These are phyloP conservation scores for Naganishia antarctica DNA, from an alignment of 768 basidiomycete genomes.

Conservation along the genomic window DNA sequence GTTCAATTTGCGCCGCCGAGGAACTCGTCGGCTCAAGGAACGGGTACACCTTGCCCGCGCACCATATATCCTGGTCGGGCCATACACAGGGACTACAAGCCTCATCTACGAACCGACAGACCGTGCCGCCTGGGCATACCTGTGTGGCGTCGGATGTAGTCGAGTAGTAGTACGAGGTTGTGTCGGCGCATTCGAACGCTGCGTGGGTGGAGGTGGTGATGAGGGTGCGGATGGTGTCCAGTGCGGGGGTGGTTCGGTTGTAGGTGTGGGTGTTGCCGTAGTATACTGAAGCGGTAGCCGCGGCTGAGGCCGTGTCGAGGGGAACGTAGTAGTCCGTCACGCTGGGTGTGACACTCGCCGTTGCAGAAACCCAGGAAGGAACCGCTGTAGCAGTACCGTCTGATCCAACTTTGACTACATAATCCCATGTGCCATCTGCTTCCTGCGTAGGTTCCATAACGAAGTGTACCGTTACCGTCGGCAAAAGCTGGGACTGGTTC, in stretches of 20 bases:
- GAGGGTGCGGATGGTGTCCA: constrained; percentile 6
- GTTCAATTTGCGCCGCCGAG: background rate
- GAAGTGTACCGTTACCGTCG: constrained; percentile 46
- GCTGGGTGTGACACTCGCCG: background rate
- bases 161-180: constrained; percentile 10
- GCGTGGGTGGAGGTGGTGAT: background rate
- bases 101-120: constrained; percentile 13
- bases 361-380: constrained; percentile 30
- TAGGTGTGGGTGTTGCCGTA: constrained; percentile 20
- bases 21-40: background rate
- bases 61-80: constrained; percentile 19
- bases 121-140: constrained; percentile 10
- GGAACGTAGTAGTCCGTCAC: constrained; percentile 1
- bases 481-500: constrained; percentile 35
- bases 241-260: constrained; percentile 3
- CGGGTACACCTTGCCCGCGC: background rate
- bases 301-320: no score
- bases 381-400: constrained; percentile 47
- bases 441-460: constrained; percentile 46
- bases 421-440: constrained; percentile 48
- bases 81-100: constrained; percentile 18
- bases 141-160: background rate
- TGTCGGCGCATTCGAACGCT: constrained; percentile 10
- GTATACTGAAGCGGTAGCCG: no score
- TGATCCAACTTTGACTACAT: constrained; percentile 42